These are phyloP conservation scores for Xanthoparmelia taractica DNA, from an alignment of 495 filamentous ascomycete genomes.

Conservation along the genomic window DNA sequence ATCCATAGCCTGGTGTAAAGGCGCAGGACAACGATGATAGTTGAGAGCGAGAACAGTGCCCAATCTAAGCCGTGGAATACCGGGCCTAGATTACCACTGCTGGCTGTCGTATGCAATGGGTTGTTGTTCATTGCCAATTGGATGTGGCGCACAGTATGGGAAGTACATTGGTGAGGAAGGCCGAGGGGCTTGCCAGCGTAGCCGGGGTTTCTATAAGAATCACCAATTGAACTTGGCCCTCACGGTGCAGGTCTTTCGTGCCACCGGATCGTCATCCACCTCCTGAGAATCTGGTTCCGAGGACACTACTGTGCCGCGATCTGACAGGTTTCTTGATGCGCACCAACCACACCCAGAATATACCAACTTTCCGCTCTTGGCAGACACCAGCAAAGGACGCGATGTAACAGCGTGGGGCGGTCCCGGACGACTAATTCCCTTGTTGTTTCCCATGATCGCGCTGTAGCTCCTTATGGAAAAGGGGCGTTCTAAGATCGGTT, in stretches of 20 bases:
- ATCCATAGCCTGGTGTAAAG: slow-evolving; percentile 11
- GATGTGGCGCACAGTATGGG: not conserved
- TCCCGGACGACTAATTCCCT: no score
- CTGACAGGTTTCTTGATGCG: not conserved
- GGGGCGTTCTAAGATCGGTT: not conserved
- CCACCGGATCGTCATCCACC: not conserved
- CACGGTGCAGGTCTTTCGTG: not conserved
- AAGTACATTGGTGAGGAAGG: not conserved
- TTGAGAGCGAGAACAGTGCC: slow-evolving; percentile 10
- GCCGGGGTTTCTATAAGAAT: not conserved
- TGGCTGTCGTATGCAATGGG: slow-evolving; percentile 2
- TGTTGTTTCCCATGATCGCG: no score
- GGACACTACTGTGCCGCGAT: not conserved
- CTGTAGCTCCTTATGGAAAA: not conserved
- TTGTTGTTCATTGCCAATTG: not conserved
- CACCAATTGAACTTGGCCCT: not conserved
- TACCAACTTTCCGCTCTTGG: not conserved
- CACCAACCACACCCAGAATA: not conserved
- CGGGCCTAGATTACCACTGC: slow-evolving; percentile 15
- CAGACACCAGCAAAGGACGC: not conserved
- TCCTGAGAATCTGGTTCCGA: not conserved
- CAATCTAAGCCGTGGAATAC: slow-evolving; percentile 15
- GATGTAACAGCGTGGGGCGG: not conserved
- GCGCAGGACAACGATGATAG: slow-evolving; percentile 11
- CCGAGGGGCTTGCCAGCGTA: not conserved